These are phyloP conservation scores for Cephalotrichum gorgonifer DNA, from an alignment of 2,329 filamentous ascomycete species.

Conservation along the genomic window DNA sequence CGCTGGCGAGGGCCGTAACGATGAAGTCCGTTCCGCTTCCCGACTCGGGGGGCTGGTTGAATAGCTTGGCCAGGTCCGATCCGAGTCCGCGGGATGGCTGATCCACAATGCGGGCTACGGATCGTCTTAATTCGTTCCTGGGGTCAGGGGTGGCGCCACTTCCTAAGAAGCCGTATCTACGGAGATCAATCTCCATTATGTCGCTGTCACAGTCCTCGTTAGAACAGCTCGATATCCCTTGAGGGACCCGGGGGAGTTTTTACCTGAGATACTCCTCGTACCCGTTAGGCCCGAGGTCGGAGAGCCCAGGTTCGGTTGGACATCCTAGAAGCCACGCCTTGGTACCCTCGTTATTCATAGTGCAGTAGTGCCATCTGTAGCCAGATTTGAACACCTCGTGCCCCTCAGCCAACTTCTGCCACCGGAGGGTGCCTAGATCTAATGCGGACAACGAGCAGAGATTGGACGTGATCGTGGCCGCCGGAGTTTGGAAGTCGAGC, in stretches of 20 bases:
- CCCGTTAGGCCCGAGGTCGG: conserved; percentile 56
- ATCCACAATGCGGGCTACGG: conserved; percentile 35
- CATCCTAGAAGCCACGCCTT: conserved; percentile 97
- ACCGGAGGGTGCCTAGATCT: conserved; percentile 76
- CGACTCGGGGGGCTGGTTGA: conserved; percentile 74
- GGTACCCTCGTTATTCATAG: conserved; percentile 87
- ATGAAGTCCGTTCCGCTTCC: conserved; percentile 85
- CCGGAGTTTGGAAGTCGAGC: conserved; percentile 88
- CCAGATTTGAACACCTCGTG: conserved; percentile 83
- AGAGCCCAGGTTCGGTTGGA: conserved; percentile 58
- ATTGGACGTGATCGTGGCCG: conserved; percentile 72
- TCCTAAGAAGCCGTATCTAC: conserved; percentile 81
- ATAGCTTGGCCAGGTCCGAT: conserved; percentile 73
- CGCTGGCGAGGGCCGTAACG: conserved; percentile 79
- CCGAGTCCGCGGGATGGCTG: conserved; percentile 62
- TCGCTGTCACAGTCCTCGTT: conserved; percentile 40
- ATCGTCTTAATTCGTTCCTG: conserved; percentile 35
- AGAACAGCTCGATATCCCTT: background rate
- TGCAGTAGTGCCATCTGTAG: conserved; percentile 98
- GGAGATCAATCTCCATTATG: conserved; percentile 86
- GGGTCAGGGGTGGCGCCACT: conserved; percentile 56
- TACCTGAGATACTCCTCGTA: conserved; percentile 79
- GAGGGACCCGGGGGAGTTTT: conserved; percentile 5
- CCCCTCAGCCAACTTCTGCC: conserved; percentile 92
- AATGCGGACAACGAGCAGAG: conserved; percentile 87